phyloP scores from a whole-genome alignment of 164 flowering plant species.

The Dillenia turbinata region DNA sequence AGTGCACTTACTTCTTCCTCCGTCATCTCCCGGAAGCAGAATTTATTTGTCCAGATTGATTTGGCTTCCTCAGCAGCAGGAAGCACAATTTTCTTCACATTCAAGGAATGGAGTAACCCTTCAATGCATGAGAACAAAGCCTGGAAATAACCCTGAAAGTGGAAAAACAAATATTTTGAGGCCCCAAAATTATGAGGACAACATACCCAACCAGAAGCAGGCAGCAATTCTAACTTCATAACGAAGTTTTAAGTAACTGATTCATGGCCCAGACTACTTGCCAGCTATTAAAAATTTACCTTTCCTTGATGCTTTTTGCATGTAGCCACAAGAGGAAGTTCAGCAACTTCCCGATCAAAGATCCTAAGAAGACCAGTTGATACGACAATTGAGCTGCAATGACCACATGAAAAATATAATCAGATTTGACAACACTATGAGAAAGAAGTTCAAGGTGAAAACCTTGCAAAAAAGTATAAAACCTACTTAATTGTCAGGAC shows the following conservation, averaged over 20 bases:
- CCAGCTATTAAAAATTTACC: constrained; percentile 31
- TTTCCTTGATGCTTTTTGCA: constrained; percentile 73
- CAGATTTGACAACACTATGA: neutral
- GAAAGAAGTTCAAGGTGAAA: neutral
- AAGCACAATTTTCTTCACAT: constrained; percentile 72
- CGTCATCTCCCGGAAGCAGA: constrained; percentile 72
- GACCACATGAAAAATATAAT: neutral
- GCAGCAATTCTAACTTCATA: neutral
- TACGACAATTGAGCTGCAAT: constrained; percentile 67
- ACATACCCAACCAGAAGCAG: neutral
- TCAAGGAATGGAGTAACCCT: constrained; percentile 48
- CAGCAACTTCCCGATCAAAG: constrained; percentile 86
- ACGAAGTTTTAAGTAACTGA: too few species aligned
- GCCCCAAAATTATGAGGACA: neutral
- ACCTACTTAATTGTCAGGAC: constrained; percentile 73
- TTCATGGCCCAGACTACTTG: neutral
- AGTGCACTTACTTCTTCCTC: constrained; percentile 53
- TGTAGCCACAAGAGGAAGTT: constrained; percentile 94
- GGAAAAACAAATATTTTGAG: neutral
- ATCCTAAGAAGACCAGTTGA: constrained; percentile 87
- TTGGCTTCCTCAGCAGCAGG: constrained; percentile 96
- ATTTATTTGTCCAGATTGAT: constrained; percentile 79
- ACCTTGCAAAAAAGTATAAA: neutral
- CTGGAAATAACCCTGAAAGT: constrained; percentile 79
- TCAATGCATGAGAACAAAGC: constrained; percentile 75